phyloP scores from a whole-genome alignment of 495 filamentous ascomycete species.

The Penicillium desertorum region DNA sequence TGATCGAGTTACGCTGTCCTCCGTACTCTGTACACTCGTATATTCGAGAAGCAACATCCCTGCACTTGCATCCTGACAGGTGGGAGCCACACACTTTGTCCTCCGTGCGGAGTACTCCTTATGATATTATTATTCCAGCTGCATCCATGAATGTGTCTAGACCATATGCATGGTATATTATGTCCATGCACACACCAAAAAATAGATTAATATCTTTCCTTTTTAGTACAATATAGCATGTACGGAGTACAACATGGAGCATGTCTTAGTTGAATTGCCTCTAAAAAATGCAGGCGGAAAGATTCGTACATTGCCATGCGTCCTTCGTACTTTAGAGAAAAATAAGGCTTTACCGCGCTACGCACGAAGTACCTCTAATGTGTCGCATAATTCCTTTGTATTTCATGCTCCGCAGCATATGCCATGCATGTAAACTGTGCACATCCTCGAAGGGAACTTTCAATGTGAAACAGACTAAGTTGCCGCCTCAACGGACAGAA shows the following conservation, averaged over 20 bases:
- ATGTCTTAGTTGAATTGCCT: no score
- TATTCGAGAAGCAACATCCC: constrained; percentile 5
- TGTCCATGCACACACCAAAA: neutral
- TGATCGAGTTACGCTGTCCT: neutral
- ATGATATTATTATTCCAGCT: constrained; percentile 1
- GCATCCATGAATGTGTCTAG: constrained; percentile 1
- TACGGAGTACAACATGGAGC: no score
- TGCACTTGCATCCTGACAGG: constrained; percentile 5
- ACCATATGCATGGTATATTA: neutral
- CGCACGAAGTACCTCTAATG: no score
- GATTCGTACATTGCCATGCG: no score
- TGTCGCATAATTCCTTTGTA: no score
- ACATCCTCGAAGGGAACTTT: no score
- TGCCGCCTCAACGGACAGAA: neutral
- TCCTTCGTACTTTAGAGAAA: no score
- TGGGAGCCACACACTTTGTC: neutral
- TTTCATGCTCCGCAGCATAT: neutral
- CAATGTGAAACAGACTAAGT: neutral
- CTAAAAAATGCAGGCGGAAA: no score
- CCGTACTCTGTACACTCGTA: neutral
- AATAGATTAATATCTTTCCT: no score
- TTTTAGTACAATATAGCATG: no score
- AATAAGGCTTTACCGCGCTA: no score
- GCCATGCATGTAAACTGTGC: neutral
- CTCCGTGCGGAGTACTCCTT: neutral